These are phyloP conservation scores for Globisporangium nagaii DNA, from an alignment of 352 stramenopile species.

Conservation along the genomic window DNA sequence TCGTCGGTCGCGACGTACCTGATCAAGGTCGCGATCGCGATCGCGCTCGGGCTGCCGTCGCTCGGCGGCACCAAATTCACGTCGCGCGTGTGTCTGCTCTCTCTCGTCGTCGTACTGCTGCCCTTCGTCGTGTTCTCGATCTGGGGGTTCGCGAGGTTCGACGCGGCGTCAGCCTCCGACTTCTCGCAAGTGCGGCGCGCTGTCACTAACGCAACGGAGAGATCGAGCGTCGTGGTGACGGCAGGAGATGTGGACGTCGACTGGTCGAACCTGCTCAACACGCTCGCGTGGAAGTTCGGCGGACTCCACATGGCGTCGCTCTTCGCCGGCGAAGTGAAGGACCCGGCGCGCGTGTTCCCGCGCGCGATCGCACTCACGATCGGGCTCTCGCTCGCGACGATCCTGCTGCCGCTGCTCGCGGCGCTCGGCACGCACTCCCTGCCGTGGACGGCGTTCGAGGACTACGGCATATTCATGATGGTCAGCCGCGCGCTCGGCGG, in stretches of 20 bases:
- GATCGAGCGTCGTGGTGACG: neutral
- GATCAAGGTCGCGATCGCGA: conserved; percentile 14
- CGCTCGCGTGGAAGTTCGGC: conserved; percentile 93
- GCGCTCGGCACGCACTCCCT: conserved; percentile 29
- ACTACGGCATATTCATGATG: neutral
- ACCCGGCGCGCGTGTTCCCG: conserved; percentile 66
- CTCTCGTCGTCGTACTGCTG: conserved; percentile 10
- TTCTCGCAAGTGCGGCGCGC: neutral
- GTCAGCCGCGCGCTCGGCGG: neutral
- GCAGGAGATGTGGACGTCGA: conserved; percentile 19
- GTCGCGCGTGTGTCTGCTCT: conserved; percentile 5
- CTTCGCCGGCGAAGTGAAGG: conserved; percentile 81
- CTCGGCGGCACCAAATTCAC: conserved; percentile 20
- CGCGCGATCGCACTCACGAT: conserved; percentile 68
- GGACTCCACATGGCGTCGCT: conserved; percentile 77
- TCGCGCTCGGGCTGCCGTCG: conserved; percentile 9
- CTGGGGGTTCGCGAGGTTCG: conserved; percentile 10
- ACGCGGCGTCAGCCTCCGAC: neutral
- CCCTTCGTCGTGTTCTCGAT: conserved; percentile 13
- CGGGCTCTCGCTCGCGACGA: conserved; percentile 47
- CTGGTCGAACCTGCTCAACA: conserved; percentile 80
- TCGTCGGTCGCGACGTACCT: conserved; percentile 1
- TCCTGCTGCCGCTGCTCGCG: conserved; percentile 77
- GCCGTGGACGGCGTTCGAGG: neutral
- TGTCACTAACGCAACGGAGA: neutral